A percentile compares a stretch with the other conserved stretches of the same genome.
Conservation (phyloP, 495 filamentous ascomycete species). For the Tuber indicum region DNA sequence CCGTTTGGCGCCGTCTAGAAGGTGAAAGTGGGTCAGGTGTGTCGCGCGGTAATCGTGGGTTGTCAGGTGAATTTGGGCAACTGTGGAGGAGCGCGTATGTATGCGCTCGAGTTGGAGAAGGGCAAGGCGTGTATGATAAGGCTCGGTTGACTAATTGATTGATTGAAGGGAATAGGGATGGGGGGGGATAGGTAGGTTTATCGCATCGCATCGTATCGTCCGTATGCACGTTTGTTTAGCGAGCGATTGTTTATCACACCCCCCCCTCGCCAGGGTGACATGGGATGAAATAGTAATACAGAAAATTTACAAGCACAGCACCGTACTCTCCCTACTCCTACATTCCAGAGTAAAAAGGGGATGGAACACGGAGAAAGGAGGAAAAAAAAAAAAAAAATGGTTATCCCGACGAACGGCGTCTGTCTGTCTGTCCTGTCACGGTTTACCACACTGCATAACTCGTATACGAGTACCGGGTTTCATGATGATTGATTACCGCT, state of each 20-base stretch:
- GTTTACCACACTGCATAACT: no score
- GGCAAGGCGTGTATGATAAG: background rate
- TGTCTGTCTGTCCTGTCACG: no score
- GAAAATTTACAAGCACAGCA: no score
- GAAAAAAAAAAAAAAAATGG: no score
- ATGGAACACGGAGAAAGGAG: no score
- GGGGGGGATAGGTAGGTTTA: background rate
- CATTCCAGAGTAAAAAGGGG: no score
- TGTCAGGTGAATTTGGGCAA: background rate
- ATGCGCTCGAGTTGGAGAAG: no score
- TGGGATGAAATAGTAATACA: no score
- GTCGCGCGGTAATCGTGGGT: background rate
- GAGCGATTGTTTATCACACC: background rate
- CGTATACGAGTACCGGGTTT: no score
- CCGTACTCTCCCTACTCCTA: no score
- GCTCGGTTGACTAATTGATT: background rate
- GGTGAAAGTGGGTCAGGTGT: background rate
- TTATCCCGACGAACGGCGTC: no score
- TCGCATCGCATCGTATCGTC: background rate
- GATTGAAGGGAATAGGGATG: background rate
- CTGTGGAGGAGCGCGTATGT: background rate
- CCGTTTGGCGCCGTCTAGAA: slow-evolving; percentile 2
- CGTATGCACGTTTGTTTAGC: background rate
- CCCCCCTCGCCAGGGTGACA: background rate
- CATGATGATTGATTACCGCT: no score